Base-by-base conservation (phyloP, 345 rosid species). In the Linum lewisii region DNA sequence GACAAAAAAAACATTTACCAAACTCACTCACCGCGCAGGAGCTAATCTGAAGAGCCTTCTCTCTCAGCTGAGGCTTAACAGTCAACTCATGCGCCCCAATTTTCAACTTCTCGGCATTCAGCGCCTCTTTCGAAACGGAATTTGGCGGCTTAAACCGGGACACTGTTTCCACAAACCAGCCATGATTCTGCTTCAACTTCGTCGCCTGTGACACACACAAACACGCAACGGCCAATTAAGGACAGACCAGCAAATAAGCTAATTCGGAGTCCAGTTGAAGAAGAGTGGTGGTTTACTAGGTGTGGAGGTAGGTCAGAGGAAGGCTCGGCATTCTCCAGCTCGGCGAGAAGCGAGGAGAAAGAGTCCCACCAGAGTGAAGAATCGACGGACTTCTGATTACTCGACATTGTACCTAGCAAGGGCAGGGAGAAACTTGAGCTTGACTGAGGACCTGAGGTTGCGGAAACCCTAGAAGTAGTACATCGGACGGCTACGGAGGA, bases 351-450 rank as follows among this genome's bases (percentile, higher is more conserved):
- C 20, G 84, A 66, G 25, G 75, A 22, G 83, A 89, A 89, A 1
- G 99, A 70, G 57, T 85, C 81, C 90, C 94, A 93, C 99, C 96
- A 82, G 20, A 87, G 86, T 16, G 76, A 76, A 51, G 87, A 51
- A 71, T 89, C 92, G 4, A 82, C 82, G 58, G 89, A 62, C 65
- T 66, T 82, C 50, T 80, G 24, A 61, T 58, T 29, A 29, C 34
- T 72, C 70, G 84, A 71, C 97, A 84, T 84, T 69, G 71, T 44
- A 24, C 59, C 34, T 5, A 29, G 7, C 7, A 8, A 29, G 34
- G 7, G 34, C 5, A 8, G 34, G 34, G 51, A 54, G 54, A 16
- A n/a, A 59, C 38, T 7, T 10, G 55, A 47, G 26, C 54, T 38
- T 36, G 11, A 20, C 18, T 37, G 8, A 53, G 61, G 37, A 6